Conservation (phyloP, 2,329 filamentous ascomycete species). For the Aspergillus quadrilineatus region DNA sequence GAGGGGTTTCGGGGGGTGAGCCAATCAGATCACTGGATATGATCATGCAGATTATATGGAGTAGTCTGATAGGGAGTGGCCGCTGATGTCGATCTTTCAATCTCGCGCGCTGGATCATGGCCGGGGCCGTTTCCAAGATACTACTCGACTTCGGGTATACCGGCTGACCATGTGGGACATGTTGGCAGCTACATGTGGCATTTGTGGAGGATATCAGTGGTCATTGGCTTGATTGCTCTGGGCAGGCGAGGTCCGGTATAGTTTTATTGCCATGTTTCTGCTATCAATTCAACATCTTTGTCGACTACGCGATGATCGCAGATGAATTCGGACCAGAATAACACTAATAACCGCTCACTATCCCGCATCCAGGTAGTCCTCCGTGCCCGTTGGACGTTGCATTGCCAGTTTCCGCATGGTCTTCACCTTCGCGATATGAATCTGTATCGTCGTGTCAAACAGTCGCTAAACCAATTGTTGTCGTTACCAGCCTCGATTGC, state of each 20-base stretch:
- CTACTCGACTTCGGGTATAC: no score
- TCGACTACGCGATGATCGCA: neutral
- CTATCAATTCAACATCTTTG: neutral
- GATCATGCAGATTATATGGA: neutral
- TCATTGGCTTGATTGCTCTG: neutral
- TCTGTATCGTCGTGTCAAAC: no score
- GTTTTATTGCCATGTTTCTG: neutral
- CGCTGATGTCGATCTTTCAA: neutral
- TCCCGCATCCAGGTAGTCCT: neutral
- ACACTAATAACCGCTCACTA: neutral
- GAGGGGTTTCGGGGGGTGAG: no score
- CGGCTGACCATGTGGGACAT: neutral
- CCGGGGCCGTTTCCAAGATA: neutral
- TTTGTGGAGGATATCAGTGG: neutral
- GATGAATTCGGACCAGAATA: neutral
- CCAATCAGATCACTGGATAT: neutral
- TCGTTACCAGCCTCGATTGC: neutral
- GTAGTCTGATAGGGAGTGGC: neutral
- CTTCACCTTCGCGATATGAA: neutral
- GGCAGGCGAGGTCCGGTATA: neutral
- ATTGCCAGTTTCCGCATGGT: neutral
- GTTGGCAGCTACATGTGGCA: neutral
- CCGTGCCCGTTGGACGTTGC: neutral
- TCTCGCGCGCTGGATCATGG: neutral
- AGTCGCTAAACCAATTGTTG: neutral